phyloP scores from a whole-genome alignment of 495 filamentous ascomycete species.

The Trichodelitschia bisporula region DNA sequence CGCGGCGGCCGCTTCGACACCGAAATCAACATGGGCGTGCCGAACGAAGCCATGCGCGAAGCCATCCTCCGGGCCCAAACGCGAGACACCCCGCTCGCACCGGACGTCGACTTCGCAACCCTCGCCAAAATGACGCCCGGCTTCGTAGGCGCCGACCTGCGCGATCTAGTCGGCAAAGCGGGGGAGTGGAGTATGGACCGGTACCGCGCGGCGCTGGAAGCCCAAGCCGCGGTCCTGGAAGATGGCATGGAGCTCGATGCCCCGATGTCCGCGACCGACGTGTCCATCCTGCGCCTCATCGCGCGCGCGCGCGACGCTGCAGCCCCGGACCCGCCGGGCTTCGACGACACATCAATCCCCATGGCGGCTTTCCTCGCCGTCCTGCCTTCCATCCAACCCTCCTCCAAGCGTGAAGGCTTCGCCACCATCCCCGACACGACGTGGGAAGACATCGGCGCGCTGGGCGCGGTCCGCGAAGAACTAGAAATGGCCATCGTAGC shows the following conservation, averaged over 20 bases:
- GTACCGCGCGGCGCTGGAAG: slow-evolving; percentile 15
- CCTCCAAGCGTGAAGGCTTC: slow-evolving; percentile 87
- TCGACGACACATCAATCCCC: slow-evolving; percentile 21
- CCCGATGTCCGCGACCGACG: slow-evolving; percentile 6
- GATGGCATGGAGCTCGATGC: slow-evolving; percentile 11
- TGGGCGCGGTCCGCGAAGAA: slow-evolving; percentile 54
- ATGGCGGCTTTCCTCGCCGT: slow-evolving; percentile 51
- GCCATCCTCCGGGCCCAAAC: slow-evolving; percentile 63
- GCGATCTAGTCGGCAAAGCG: slow-evolving; percentile 19
- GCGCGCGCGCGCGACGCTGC: slow-evolving; percentile 13
- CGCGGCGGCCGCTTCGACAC: slow-evolving; percentile 72
- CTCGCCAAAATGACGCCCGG: slow-evolving; percentile 79
- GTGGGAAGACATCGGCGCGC: slow-evolving; percentile 79
- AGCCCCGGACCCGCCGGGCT: slow-evolving; percentile 17
- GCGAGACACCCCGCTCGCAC: slow-evolving; percentile 37
- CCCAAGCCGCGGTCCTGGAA: slow-evolving; percentile 8
- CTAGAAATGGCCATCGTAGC: slow-evolving; percentile 75
- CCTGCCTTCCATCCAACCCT: slow-evolving; percentile 69
- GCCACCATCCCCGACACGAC: slow-evolving; percentile 93
- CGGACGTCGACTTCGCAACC: slow-evolving; percentile 51
- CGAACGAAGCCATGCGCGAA: slow-evolving; percentile 60
- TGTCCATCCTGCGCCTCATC: slow-evolving; percentile 25
- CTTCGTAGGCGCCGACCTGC: slow-evolving; percentile 83
- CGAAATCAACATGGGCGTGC: slow-evolving; percentile 90
- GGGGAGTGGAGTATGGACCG: slow-evolving; percentile 38